These are phyloP conservation scores for Lachancea quebecensis DNA, from an alignment of 805 yeast genomes.

Conservation along the genomic window DNA sequence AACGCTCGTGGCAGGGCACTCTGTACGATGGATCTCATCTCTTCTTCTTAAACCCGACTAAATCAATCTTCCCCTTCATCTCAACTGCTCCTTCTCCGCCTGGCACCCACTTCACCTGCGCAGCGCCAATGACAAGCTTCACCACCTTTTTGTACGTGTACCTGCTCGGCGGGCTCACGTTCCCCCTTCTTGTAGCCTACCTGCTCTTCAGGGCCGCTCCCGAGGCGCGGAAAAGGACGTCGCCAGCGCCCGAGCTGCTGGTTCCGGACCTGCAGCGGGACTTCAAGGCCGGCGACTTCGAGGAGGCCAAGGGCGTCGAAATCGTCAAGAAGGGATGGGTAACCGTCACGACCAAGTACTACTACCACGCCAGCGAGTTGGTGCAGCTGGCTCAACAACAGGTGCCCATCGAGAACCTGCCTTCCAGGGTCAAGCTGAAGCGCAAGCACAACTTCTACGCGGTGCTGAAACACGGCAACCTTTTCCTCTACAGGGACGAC, in stretches of 20 bases:
- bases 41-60: no score
- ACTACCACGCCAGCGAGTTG: constrained; percentile 41
- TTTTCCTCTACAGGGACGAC: constrained; percentile 76
- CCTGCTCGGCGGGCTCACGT: constrained; percentile 74
- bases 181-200: constrained; percentile 39
- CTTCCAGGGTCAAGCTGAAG: constrained; percentile 31
- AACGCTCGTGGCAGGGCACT: background rate
- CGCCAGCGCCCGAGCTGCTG: constrained; percentile 6
- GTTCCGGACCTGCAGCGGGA: constrained; percentile 28
- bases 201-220: constrained; percentile 35
- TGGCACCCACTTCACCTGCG: no score
- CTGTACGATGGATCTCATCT: no score
- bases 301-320: constrained; percentile 58
- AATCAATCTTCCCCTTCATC: no score
- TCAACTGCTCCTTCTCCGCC: no score
- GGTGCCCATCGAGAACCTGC: constrained; percentile 16
- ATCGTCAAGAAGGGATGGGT: constrained; percentile 71
- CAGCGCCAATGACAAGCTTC: constrained; percentile 21
- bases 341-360: constrained; percentile 73
- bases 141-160: constrained; percentile 41
- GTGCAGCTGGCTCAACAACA: constrained; percentile 7
- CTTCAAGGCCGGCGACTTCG: constrained; percentile 57
- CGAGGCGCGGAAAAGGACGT: constrained; percentile 13
- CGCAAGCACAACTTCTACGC: constrained; percentile 56
- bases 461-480: constrained; percentile 76